A percentile compares a stretch with the other conserved stretches of the same genome.
Evolutionary conservation across 805 yeast genomes (phyloP).

Genomic region (Isabelozyma pseudorhagii): DNA sequence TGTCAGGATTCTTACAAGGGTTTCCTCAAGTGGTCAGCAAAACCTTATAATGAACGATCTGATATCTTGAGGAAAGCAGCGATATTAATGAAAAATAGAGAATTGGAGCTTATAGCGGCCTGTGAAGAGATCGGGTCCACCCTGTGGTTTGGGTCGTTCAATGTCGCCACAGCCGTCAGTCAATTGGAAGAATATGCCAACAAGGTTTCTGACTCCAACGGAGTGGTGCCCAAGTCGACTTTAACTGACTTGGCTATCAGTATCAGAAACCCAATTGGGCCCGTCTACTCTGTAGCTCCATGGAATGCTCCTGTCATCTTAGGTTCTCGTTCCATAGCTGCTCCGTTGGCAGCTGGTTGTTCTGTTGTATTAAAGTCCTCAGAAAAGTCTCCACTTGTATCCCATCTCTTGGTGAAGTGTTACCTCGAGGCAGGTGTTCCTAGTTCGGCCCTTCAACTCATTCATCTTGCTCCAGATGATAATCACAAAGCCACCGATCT

Average conservation of each 20-base stretch:
- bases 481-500: conserved; percentile 19
- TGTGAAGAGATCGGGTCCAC: conserved; percentile 35
- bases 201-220: conserved; percentile 16
- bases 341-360: conserved; percentile 49
- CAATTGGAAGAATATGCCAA: conserved; percentile 27
- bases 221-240: conserved; percentile 10
- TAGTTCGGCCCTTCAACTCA: conserved; percentile 27
- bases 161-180: conserved; percentile 22
- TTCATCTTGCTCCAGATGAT: conserved; percentile 25
- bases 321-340: conserved; percentile 34
- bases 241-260: conserved; percentile 22
- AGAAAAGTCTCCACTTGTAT: conserved; percentile 33
- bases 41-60: conserved; percentile 12
- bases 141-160: conserved; percentile 32
- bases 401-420: conserved; percentile 29
- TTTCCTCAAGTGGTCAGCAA: conserved; percentile 21
- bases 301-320: conserved; percentile 50
- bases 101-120: conserved; percentile 7
- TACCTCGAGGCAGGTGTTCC: conserved; percentile 41
- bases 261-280: conserved; percentile 40
- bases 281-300: conserved; percentile 44
- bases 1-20: conserved; percentile 21
- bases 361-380: conserved; percentile 42
- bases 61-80: conserved; percentile 17
- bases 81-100: conserved; percentile 9